These are phyloP conservation scores for Esteya vermicola DNA, from an alignment of 2,329 filamentous ascomycete species.

Conservation along the genomic window DNA sequence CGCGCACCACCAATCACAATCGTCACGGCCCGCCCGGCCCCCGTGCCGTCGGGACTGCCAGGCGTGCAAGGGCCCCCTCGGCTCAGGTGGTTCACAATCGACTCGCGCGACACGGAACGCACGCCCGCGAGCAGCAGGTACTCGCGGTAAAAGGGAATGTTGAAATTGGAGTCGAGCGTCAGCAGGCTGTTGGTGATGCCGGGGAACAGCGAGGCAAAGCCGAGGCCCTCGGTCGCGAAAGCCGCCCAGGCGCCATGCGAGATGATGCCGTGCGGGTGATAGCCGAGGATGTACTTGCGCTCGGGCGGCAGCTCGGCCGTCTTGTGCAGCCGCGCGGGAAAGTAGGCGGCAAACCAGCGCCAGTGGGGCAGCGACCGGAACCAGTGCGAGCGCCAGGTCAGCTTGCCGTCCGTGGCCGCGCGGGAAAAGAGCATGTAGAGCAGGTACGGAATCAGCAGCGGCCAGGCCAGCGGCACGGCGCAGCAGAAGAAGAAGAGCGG, in stretches of 20 bases:
- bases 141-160: constrained; percentile 84
- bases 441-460: constrained; percentile 59
- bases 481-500: constrained; percentile 83
- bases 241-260: constrained; percentile 89
- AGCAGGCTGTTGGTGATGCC: constrained; percentile 89
- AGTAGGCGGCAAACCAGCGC: constrained; percentile 86
- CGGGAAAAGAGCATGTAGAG: constrained; percentile 72
- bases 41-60: constrained; percentile 61
- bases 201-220: constrained; percentile 77
- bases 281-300: constrained; percentile 91
- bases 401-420: constrained; percentile 58
- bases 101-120: constrained; percentile 78
- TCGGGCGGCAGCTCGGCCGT: constrained; percentile 65
- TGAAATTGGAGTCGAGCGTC: constrained; percentile 92
- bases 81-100: constrained; percentile 75
- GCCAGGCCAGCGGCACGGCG: constrained; percentile 86
- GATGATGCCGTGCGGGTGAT: constrained; percentile 92
- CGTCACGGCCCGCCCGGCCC: constrained; percentile 89
- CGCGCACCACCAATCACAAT: constrained; percentile 89
- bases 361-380: constrained; percentile 63
- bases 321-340: constrained; percentile 77
- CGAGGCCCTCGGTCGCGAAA: constrained; percentile 80
- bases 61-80: constrained; percentile 68
- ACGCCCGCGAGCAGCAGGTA: constrained; percentile 85
- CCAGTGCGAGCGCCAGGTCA: constrained; percentile 61